Evolutionary conservation across 2,329 filamentous ascomycete genomes (phyloP).

Genomic region (Aspergillus ibericus): DNA sequence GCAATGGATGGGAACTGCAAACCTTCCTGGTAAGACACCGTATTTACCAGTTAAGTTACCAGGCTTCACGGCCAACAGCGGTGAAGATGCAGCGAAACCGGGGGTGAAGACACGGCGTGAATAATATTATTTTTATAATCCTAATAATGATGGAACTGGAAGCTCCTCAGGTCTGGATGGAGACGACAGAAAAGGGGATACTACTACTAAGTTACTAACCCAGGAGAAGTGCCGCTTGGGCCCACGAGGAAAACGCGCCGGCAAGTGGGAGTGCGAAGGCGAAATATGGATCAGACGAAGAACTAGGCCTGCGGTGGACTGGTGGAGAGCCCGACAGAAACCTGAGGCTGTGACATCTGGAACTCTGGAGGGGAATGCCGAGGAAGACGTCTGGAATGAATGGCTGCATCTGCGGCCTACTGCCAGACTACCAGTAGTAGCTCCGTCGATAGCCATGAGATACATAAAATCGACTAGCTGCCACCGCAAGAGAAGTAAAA

Average conservation of each 20-base stretch:
- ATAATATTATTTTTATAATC: not conserved
- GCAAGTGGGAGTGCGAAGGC: not conserved
- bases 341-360: not conserved
- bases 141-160: not conserved
- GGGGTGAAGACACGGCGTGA: not conserved
- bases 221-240: constrained; percentile 17
- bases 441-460: not conserved
- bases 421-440: not conserved
- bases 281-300: not conserved
- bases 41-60: not conserved
- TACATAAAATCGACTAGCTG: too few species aligned
- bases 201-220: not conserved
- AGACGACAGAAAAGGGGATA: constrained; percentile 4
- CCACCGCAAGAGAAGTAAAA: not conserved
- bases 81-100: too few species aligned
- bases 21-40: not conserved
- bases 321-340: too few species aligned
- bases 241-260: constrained; percentile 16
- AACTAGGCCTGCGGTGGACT: constrained; percentile 4
- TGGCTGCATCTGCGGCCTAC: not conserved
- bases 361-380: not conserved
- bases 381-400: not conserved
- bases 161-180: not conserved
- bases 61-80: too few species aligned
- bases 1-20: not conserved